Conservation (phyloP, 192 early-diverging fungal genomes). For the Kickxella alabastrina region DNA sequence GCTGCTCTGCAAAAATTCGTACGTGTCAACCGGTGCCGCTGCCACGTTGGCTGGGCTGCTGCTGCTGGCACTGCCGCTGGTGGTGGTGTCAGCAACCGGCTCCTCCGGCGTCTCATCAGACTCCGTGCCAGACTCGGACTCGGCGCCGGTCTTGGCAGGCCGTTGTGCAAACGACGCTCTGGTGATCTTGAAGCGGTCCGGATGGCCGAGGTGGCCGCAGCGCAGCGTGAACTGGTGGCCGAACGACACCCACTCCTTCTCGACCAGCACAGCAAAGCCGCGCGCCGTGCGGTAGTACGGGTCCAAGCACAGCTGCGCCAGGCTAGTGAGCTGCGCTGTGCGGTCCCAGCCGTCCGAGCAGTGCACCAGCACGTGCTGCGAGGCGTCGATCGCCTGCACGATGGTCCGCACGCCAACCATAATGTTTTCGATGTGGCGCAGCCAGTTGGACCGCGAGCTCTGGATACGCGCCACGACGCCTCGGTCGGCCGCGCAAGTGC, state of each 20-base stretch:
- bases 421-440: conserved; percentile 79
- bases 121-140: not conserved
- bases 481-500: conserved; percentile 1
- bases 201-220: conserved; percentile 83
- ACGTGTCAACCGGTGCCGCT: not conserved
- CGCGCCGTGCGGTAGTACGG: conserved; percentile 93
- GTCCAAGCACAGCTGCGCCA: conserved; percentile 88
- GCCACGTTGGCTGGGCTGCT: not conserved
- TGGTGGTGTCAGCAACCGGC: not conserved
- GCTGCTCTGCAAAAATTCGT: conserved; percentile 29
- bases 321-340: conserved; percentile 87
- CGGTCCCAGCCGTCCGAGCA: conserved; percentile 99
- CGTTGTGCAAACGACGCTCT: too few relatives aligned
- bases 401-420: conserved; percentile 78
- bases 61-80: not conserved
- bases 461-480: conserved; percentile 51
- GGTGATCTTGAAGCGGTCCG: conserved; percentile 59
- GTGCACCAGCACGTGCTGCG: conserved; percentile 88
- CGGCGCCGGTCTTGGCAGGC: too few relatives aligned
- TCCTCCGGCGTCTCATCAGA: not conserved
- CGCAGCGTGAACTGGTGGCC: conserved; percentile 95
- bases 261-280: conserved; percentile 86
- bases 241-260: conserved; percentile 98
- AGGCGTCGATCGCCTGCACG: conserved; percentile 67
- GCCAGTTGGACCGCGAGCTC: conserved; percentile 77